Percentiles rank a stretch among this genome's conserved stretches.
phyloP scores from a whole-genome alignment of 192 early-diverging fungal genomes.

The Coemansia sp. region DNA sequence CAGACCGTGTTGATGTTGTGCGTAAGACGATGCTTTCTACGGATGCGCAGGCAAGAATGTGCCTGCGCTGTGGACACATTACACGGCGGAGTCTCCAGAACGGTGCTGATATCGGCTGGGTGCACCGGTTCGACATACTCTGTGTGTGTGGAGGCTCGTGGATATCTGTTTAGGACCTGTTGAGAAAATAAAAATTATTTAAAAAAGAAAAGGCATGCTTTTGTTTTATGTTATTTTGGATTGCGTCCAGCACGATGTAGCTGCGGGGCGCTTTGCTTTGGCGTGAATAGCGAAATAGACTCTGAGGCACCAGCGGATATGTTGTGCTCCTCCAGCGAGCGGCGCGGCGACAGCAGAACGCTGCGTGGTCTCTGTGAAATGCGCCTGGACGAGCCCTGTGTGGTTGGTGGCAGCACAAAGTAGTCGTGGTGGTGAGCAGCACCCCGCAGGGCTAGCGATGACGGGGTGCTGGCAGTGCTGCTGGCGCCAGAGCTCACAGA shows the following conservation, averaged over 20 bases:
- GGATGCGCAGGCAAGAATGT: slow-evolving; percentile 28
- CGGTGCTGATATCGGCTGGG: slow-evolving; percentile 22
- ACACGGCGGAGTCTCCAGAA: slow-evolving; percentile 15
- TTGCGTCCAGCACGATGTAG: slow-evolving; percentile 35
- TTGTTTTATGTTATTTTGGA: slow-evolving; percentile 14
- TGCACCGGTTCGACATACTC: slow-evolving; percentile 34
- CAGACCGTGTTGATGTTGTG: slow-evolving; percentile 42
- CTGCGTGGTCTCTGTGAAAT: slow-evolving; percentile 46
- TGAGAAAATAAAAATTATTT: no score
- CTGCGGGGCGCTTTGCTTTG: slow-evolving; percentile 22
- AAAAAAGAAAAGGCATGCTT: no score
- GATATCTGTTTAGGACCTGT: slow-evolving; percentile 24
- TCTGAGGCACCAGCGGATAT: slow-evolving; percentile 7
- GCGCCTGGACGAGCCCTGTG: slow-evolving; percentile 24
- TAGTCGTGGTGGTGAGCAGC: slow-evolving; percentile 44
- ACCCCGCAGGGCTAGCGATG: slow-evolving; percentile 31
- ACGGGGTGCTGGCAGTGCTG: slow-evolving; percentile 42
- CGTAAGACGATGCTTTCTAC: slow-evolving; percentile 44
- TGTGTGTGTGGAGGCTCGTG: slow-evolving; percentile 50
- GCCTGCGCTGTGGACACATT: slow-evolving; percentile 45
- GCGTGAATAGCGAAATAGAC: slow-evolving; percentile 26
- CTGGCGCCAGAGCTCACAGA: slow-evolving; percentile 52
- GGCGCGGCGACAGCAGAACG: slow-evolving; percentile 51
- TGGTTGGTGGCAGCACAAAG: slow-evolving; percentile 24
- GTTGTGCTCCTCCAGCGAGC: slow-evolving; percentile 54